Base-by-base conservation (phyloP, 371 early-diverging fungal species). In the Mucor mucedo region DNA sequence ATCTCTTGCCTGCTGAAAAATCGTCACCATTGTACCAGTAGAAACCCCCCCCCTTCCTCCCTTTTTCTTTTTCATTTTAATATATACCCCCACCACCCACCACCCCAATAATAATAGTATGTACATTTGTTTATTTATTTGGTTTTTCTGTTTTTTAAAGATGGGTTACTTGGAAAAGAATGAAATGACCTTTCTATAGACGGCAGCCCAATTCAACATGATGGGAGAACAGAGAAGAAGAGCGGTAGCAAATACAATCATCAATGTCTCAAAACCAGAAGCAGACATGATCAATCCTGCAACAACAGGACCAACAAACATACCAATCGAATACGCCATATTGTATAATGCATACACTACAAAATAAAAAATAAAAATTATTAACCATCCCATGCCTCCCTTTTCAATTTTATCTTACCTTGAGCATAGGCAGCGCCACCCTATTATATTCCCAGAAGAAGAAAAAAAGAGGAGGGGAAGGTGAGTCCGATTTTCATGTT, bases 281-380 rank as follows among this genome's bases (percentile, higher is more conserved):
- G 52, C 42, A 14, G 73, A 60, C 76, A 80, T 80, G 28, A 80
- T 62, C 7, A 75, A 66, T 3, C 88, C 88, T 7, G 84, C 84
- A 56, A 80, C 52, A 29, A 83, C 81, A 6, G 88, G 88, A 0
- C 88, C 88, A 14, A 80, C 49, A 40, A 85, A 81, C 88, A 87
- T 87, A 35, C 80, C 82, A 30, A 77, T 63, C 1, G 84, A 82
- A 39, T 81, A 84, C 9, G 84, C 84, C 82, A 84, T 84, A 49
- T 84, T 84, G 55, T 79, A 84, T 30, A 84, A 62, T 3, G 80
- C 84, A 66, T 79, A 84, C n/a, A 80, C 81, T 75, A 67, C 33
- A 42, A 53, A 41, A 40, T 54, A 38, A 32, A 28, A 35, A 32
- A 2, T 30, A 6, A 54, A 41, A 21, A 47, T 21, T 21, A 47